Evolutionary conservation across 371 early-diverging fungal species (phyloP), one percentile per base, ranked within the genome.

Genomic region (Smittium culicis): DNA sequence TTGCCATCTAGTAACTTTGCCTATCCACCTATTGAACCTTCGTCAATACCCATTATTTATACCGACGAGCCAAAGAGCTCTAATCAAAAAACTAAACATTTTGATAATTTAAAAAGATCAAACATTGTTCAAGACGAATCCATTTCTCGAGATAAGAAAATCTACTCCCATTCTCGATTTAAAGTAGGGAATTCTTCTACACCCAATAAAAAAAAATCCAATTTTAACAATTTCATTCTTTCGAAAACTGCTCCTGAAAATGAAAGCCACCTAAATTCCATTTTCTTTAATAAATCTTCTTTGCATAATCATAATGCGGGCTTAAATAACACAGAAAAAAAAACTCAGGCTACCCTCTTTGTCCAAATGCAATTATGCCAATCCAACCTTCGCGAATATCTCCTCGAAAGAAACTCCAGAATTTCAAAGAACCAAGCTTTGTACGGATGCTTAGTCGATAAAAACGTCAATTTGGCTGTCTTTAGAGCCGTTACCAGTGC

Each of bases 341-440:
- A 29, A 20, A 66, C 65, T 25, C 71, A 76, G 35, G 82, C 86
- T 70, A 84, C 85, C 0, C 72, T 91, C 24, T 88, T 85, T 71
- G 88, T 91, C 66, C 90, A 91, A 73, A 91, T 91, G 92, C 88
- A 91, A 69, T 79, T 91, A 29, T 91, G 91, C 72, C 85, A 85
- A 68, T 84, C 86, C 64, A 87, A 82, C 0, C 74, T 86, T 30
- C 79, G 79, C 55, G 84, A 86, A 71, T 86, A 79, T 32, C 69
- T 86, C 0, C 63, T 68, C 31, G 79, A 77, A 34, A 78, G 86
- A 5, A 81, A 88, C 63, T 34, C 65, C 69, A 66, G 76, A 25
- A 70, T 76, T 16, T 63, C 64, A 59, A 32, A 58, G 34, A 32
- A 67, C 2, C 69, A 5, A 5, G 29, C 17, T 45, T 32, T 34